Conservation (phyloP, 2,329 filamentous ascomycete species). For the Penicillium capsulatum region DNA sequence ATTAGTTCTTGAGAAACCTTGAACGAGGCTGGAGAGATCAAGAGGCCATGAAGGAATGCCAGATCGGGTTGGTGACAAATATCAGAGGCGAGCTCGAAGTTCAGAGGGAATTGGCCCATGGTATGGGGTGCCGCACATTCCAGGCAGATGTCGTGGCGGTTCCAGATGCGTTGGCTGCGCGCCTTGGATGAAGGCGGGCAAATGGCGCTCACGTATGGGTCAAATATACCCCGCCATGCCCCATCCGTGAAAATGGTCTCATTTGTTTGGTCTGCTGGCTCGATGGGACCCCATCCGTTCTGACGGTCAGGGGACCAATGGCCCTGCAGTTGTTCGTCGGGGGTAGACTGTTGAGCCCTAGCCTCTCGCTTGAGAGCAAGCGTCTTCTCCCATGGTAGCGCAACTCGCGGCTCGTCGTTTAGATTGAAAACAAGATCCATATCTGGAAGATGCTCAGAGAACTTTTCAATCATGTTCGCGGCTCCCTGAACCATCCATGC, state of each 20-base stretch:
- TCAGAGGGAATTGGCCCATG: conserved; percentile 59
- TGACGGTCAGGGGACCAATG: conserved; percentile 39
- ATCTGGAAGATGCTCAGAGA: conserved; percentile 54
- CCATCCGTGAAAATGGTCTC: conserved; percentile 40
- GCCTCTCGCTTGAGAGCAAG: conserved; percentile 34
- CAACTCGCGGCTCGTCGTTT: conserved; percentile 58
- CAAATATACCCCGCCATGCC: conserved; percentile 41
- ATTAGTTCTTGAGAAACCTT: conserved; percentile 61
- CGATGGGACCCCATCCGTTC: conserved; percentile 37
- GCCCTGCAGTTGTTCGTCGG: conserved; percentile 21
- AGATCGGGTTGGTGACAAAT: conserved; percentile 76
- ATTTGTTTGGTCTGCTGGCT: conserved; percentile 31
- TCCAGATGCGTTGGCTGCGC: conserved; percentile 58
- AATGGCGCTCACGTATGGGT: conserved; percentile 45
- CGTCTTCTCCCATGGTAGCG: conserved; percentile 49
- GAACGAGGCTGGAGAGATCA: conserved; percentile 60
- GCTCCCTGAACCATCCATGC: conserved; percentile 57
- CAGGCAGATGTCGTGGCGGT: conserved; percentile 61
- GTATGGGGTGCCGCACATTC: conserved; percentile 63
- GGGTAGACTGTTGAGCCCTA: conserved; percentile 14
- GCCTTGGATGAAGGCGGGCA: conserved; percentile 62
- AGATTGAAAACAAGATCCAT: conserved; percentile 62
- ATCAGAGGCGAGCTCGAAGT: conserved; percentile 63
- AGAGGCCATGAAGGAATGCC: conserved; percentile 67
- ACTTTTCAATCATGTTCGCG: conserved; percentile 51